Conservation (phyloP, 257 asterid genomes). For the Petrea volubilis region DNA sequence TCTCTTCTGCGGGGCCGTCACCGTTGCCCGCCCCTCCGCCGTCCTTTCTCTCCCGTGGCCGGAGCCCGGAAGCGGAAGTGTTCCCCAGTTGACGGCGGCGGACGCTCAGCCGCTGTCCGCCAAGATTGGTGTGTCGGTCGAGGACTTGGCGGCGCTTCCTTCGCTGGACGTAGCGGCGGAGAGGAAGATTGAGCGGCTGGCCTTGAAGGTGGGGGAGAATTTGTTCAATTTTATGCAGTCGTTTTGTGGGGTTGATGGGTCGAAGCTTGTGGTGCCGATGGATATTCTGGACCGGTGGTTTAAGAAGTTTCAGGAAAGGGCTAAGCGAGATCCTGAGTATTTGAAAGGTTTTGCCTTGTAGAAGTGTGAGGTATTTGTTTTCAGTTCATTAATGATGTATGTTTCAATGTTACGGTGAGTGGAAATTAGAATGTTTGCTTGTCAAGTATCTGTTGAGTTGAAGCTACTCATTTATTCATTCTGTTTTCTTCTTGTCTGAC, state of each 20-base stretch:
- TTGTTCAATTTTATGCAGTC: constrained; percentile 96
- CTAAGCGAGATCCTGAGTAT: constrained; percentile 89
- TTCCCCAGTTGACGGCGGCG: constrained; percentile 52
- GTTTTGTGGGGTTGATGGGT: constrained; percentile 90
- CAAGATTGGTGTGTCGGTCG: constrained; percentile 83
- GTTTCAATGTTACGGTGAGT: background rate
- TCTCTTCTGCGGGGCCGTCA: constrained; percentile 90
- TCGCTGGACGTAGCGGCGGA: constrained; percentile 88
- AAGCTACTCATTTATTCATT: background rate
- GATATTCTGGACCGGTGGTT: constrained; percentile 96
- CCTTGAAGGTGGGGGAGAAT: constrained; percentile 92
- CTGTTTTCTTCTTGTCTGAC: background rate
- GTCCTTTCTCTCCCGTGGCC: constrained; percentile 92
- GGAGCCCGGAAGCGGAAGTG: constrained; percentile 57
- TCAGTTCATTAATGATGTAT: background rate
- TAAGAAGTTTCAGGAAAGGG: constrained; percentile 93
- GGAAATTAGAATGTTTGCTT: background rate
- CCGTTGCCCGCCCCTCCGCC: constrained; percentile 83
- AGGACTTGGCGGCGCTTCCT: constrained; percentile 73
- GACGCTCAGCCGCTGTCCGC: constrained; percentile 74
- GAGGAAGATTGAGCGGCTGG: constrained; percentile 86
- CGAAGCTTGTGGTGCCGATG: constrained; percentile 89
- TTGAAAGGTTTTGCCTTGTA: constrained; percentile 79
- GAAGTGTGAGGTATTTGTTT: constrained; percentile 28
- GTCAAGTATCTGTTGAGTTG: background rate